These are phyloP conservation scores for Boletus speciosus DNA, from an alignment of 768 basidiomycete species.

Conservation along the genomic window DNA sequence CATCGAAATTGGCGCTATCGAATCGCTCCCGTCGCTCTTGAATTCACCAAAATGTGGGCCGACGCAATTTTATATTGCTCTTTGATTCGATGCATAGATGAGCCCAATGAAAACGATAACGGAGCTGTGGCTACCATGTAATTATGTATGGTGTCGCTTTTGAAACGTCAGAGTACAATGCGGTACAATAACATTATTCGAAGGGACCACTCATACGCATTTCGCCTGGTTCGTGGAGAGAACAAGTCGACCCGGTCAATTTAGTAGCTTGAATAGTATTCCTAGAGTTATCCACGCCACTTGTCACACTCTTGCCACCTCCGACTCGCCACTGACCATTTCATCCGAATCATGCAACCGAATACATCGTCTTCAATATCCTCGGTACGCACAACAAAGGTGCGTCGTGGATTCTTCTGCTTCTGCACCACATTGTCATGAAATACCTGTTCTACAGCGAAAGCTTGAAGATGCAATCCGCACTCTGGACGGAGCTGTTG, in stretches of 20 bases:
- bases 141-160: not conserved
- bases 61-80: not conserved
- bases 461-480: conserved; percentile 83
- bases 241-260: not conserved
- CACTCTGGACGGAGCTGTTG: conserved; percentile 62
- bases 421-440: not conserved
- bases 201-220: not conserved
- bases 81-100: not conserved
- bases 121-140: not conserved
- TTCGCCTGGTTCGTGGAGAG: not conserved
- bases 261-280: no score
- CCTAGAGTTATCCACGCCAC: not conserved
- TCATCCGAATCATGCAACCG: conserved; percentile 11
- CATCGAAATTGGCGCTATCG: not conserved
- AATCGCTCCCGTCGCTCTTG: not conserved
- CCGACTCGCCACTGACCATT: not conserved
- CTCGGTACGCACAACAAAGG: conserved; percentile 43
- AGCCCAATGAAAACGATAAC: not conserved
- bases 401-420: conserved; percentile 12
- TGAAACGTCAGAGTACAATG: not conserved
- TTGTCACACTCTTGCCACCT: not conserved
- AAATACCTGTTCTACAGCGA: conserved; percentile 40
- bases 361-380: conserved; percentile 13
- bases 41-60: no score
- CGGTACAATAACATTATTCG: not conserved